phyloP scores from a whole-genome alignment of 169 alveolate genomes.

The Besnoitia besnoiti region DNA sequence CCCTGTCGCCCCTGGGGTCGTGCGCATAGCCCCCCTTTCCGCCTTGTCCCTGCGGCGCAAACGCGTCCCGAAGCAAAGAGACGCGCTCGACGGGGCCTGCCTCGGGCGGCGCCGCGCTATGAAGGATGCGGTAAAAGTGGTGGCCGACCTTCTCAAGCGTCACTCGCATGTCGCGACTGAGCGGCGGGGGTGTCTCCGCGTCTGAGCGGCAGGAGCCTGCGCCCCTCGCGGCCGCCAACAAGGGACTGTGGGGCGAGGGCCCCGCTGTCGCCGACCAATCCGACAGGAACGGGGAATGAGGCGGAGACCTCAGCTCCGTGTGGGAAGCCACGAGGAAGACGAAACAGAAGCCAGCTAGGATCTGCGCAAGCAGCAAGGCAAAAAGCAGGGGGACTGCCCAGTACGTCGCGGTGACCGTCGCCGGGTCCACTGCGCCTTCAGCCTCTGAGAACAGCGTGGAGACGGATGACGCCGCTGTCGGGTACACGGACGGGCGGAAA shows the following conservation, averaged over 20 bases:
- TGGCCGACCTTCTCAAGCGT: conserved; percentile 56
- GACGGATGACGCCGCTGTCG: background rate
- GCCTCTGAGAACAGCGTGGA: background rate
- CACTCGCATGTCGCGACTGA: conserved; percentile 47
- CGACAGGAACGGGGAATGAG: background rate
- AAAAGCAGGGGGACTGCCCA: conserved; percentile 37
- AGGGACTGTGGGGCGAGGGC: background rate
- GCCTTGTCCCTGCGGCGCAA: background rate
- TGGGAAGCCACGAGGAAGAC: background rate
- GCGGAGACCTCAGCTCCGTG: background rate
- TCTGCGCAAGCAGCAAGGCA: conserved; percentile 17
- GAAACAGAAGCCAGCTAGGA: background rate
- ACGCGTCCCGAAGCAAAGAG: background rate
- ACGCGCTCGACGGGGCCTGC: background rate
- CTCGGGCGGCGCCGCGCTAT: background rate
- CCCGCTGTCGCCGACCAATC: background rate
- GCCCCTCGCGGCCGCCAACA: background rate
- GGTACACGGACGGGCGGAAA: background rate
- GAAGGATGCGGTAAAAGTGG: conserved; percentile 52
- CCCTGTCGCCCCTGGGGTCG: background rate
- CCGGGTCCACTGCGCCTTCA: background rate
- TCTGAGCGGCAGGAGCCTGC: background rate
- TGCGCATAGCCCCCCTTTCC: no score
- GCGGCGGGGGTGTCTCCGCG: conserved; percentile 42
- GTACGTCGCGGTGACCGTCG: background rate